A percentile compares a stretch with the other conserved stretches of the same genome.
phyloP scores from a whole-genome alignment of 345 rosid species.

The Eucalyptus tenuipes region DNA sequence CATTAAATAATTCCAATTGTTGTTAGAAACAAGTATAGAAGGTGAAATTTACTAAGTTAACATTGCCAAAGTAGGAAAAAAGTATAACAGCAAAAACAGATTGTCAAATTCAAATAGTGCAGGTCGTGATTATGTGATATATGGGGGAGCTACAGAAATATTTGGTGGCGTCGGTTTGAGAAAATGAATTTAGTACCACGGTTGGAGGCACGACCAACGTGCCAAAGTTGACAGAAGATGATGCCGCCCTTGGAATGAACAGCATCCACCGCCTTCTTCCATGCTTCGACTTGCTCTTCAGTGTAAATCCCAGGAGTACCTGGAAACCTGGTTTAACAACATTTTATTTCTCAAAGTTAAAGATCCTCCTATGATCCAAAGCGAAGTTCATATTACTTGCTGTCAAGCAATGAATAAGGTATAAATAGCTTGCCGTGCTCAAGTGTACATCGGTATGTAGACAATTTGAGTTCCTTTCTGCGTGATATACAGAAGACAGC shows the following conservation, averaged over 20 bases:
- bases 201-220: conserved; percentile 89
- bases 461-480: not conserved
- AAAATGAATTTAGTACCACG: conserved; percentile 5
- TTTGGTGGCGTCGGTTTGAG: not conserved
- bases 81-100: not conserved
- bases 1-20: not conserved
- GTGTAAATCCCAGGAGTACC: conserved; percentile 78
- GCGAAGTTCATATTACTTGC: not conserved
- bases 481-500: not conserved
- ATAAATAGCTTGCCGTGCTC: not conserved
- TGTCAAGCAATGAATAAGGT: not conserved
- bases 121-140: not conserved
- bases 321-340: conserved; percentile 42
- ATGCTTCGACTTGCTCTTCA: conserved; percentile 76
- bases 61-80: not conserved
- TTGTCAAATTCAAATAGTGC: not conserved
- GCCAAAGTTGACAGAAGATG: conserved; percentile 87
- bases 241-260: conserved; percentile 72
- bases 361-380: not conserved
- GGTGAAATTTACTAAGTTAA: not conserved
- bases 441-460: not conserved
- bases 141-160: not conserved
- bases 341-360: not conserved
- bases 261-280: conserved; percentile 69
- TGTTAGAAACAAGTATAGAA: not conserved